A percentile compares a stretch with the other conserved stretches of the same genome.
These are phyloP conservation scores for Paramecium tetraurelia DNA, from an alignment of 73 alveolate species.

Conservation along the genomic window DNA sequence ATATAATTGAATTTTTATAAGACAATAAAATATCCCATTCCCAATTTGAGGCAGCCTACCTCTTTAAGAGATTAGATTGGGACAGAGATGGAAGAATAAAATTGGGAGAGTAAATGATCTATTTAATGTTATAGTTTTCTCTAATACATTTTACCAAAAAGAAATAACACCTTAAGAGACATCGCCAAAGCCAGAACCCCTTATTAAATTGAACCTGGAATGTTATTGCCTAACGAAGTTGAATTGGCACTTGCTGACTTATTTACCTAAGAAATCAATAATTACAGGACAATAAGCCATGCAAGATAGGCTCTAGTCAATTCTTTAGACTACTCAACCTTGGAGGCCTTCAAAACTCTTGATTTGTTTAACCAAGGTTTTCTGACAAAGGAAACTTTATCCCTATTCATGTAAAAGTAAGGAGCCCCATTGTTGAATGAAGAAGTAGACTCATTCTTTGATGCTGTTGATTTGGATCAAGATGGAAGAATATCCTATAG, in stretches of 20 bases:
- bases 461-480: slow-evolving; percentile 38
- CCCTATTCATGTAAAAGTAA: background rate
- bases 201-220: slow-evolving; percentile 16
- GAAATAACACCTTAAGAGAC: background rate
- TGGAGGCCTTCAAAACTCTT: slow-evolving; percentile 10
- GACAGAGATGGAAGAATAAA: slow-evolving; percentile 48
- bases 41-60: slow-evolving; percentile 28
- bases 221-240: slow-evolving; percentile 1
- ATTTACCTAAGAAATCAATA: slow-evolving; percentile 3
- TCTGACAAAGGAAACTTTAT: background rate
- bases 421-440: background rate
- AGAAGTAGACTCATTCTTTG: slow-evolving; percentile 13
- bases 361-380: slow-evolving; percentile 36
- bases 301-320: background rate
- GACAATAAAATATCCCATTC: slow-evolving; percentile 42
- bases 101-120: background rate
- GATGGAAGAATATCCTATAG: slow-evolving; percentile 50
- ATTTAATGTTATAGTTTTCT: background rate
- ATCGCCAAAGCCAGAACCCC: background rate
- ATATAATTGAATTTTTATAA: background rate
- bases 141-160: background rate
- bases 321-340: slow-evolving; percentile 12
- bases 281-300: background rate
- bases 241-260: slow-evolving; percentile 6
- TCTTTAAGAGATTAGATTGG: slow-evolving; percentile 27